These are phyloP conservation scores for Lantana camara DNA, from an alignment of 257 asterid species.

Conservation along the genomic window DNA sequence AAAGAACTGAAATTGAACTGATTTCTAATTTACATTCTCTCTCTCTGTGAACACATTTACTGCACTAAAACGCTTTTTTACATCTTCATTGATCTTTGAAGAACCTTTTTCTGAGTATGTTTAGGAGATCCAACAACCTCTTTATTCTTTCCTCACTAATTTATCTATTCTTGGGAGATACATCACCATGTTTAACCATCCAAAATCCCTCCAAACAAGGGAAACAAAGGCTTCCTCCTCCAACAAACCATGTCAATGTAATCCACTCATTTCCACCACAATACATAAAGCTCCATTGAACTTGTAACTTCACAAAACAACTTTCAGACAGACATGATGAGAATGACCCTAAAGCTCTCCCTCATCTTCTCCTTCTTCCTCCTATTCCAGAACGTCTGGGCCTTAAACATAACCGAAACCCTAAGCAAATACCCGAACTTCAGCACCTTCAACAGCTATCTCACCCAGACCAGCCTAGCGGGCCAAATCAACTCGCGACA, in stretches of 20 bases:
- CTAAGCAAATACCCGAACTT: constrained; percentile 45
- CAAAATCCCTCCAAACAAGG: constrained; percentile 36
- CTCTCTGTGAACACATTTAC: neutral
- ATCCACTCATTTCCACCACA: constrained; percentile 18
- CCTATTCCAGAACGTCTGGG: constrained; percentile 33
- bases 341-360: constrained; percentile 37
- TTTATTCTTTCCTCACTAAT: neutral
- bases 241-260: constrained; percentile 24
- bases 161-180: constrained; percentile 6
- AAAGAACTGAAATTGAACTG: too few relatives aligned
- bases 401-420: constrained; percentile 57
- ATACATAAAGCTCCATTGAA: neutral
- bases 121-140: neutral
- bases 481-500: constrained; percentile 43
- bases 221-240: constrained; percentile 27
- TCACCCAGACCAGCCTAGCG: constrained; percentile 51
- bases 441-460: constrained; percentile 58
- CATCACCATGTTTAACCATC: constrained; percentile 22
- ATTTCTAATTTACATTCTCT: too few relatives aligned
- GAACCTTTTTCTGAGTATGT: too few relatives aligned
- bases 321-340: neutral
- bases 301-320: neutral
- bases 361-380: constrained; percentile 41
- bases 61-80: too few relatives aligned
- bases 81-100: too few relatives aligned